phyloP scores from a whole-genome alignment of 371 early-diverging fungal genomes.

The Rhizopus sp. region DNA sequence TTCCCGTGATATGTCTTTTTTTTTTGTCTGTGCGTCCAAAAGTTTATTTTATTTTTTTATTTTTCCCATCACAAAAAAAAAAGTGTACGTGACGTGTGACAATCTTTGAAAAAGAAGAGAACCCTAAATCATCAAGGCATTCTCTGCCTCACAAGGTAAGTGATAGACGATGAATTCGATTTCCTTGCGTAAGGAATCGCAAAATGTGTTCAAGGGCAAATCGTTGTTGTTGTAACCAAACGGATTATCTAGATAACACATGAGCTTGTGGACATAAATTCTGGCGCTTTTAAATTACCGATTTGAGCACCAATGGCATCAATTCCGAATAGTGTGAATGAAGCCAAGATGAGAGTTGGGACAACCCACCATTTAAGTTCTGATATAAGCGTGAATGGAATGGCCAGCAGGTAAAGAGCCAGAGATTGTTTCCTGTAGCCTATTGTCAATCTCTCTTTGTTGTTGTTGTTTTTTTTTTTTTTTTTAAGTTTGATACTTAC shows the following conservation, averaged over 20 bases:
- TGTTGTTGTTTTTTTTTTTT: no score
- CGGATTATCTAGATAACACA: conserved; percentile 54
- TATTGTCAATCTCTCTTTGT: no score
- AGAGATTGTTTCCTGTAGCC: conserved; percentile 62
- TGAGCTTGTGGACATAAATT: conserved; percentile 5
- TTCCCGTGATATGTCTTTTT: neutral
- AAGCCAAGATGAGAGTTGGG: conserved; percentile 59
- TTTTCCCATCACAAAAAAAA: neutral
- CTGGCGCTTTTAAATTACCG: conserved; percentile 15
- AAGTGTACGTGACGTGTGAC: neutral
- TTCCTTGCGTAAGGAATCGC: conserved; percentile 44
- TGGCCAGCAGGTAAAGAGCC: conserved; percentile 60
- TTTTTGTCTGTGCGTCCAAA: conserved; percentile 15
- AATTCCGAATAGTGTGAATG: conserved; percentile 76
- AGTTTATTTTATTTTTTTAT: conserved; percentile 2
- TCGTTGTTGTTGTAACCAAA: conserved; percentile 67
- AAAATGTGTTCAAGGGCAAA: conserved; percentile 44
- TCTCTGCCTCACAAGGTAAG: conserved; percentile 37
- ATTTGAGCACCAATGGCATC: conserved; percentile 62
- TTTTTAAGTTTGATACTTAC: conserved; percentile 22
- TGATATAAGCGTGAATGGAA: conserved; percentile 71
- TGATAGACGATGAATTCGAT: conserved; percentile 49
- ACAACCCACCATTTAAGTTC: conserved; percentile 61
- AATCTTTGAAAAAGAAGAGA: neutral
- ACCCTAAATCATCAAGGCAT: conserved; percentile 22